Base-by-base conservation (phyloP, 257 asterid genomes). In the Leptodermis oblonga region DNA sequence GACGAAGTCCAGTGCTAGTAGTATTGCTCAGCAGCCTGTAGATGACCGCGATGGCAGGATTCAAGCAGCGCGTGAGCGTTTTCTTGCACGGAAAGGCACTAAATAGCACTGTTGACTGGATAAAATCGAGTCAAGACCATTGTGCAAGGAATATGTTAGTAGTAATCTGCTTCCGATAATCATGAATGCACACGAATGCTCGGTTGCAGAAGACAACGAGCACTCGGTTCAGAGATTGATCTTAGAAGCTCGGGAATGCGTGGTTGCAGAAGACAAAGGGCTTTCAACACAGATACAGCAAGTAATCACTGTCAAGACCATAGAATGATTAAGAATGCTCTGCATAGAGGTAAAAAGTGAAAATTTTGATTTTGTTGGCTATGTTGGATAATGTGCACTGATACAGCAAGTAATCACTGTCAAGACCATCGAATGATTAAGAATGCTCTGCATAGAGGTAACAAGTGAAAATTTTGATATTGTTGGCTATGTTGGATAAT, bases 1-100 rank as follows among this genome's bases (percentile, higher is more conserved):
- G 74, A 77, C 62, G 36, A 82, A 80, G 76, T 76, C 71, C 54
- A 76, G 22, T 22, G 70, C 76, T 65, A 41, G 48, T 55, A 58
- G 63, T 20, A 5, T 79, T 28, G 22, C 69, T 69, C 1, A 8
- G 25, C 76, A 64, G 76, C 51, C 63, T 67, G 80, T 78, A 0
- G 80, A 73, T 20, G 84, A 73, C 3, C 39, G 9, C 10, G 23
- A 5, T 28, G 28, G n/a, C 22, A 28, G 39, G 63, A 58, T 58
- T 28, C 65, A 60, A 33, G 45, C 43, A 33, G 65, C 65, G 7
- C 45, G 43, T 60, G 65, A 60, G 43, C 65, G 43, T 18, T 58
- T 58, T 30, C 64, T 58, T 58, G 64, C 64, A 13, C 41, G 39
- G 0, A 58, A 58, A 58, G 39, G 23, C 64, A 58, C 6, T 15